phyloP scores from a whole-genome alignment of 768 basidiomycete genomes.

The Crepidotus variabilis region DNA sequence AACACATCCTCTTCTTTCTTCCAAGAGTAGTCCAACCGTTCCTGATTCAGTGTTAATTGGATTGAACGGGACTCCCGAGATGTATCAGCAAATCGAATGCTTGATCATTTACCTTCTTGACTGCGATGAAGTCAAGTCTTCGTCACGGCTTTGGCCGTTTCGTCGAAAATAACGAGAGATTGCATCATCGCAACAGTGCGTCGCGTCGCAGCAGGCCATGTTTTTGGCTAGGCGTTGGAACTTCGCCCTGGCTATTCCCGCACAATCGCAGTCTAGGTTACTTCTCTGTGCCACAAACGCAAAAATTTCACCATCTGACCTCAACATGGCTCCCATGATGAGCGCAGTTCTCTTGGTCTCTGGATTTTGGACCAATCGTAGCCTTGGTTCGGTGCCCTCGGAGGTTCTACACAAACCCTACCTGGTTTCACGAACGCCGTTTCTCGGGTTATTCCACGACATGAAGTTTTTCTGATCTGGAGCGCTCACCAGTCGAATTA shows the following conservation, averaged over 20 bases:
- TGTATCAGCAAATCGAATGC: neutral
- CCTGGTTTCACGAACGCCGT: neutral
- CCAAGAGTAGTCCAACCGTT: neutral
- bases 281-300: neutral
- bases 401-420: neutral
- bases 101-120: neutral
- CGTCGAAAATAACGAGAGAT: neutral
- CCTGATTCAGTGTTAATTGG: too few relatives aligned
- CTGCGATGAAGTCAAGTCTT: neutral
- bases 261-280: conserved; percentile 2
- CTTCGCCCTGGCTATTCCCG: neutral
- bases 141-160: neutral
- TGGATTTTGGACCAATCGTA: neutral
- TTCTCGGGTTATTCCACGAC: neutral
- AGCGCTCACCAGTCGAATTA: neutral
- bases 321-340: conserved; percentile 10
- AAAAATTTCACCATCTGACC: conserved; percentile 26
- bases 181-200: neutral
- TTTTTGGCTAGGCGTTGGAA: neutral
- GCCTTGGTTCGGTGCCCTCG: neutral
- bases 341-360: neutral
- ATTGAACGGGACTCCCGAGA: neutral
- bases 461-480: neutral
- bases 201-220: neutral
- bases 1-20: neutral